These are phyloP conservation scores for Amanita phalloides DNA, from an alignment of 768 basidiomycete genomes.

Conservation along the genomic window DNA sequence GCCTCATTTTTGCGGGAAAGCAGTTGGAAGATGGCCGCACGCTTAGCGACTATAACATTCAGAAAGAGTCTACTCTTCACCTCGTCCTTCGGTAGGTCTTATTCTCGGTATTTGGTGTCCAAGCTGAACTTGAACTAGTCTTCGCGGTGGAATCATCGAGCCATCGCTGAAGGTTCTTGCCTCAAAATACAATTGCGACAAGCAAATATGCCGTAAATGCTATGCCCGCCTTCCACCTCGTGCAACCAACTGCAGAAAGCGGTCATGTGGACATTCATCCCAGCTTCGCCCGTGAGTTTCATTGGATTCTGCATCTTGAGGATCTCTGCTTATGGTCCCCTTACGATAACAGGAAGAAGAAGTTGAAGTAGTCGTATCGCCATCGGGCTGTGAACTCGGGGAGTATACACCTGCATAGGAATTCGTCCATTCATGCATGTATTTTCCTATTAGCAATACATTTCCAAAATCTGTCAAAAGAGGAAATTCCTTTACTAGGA, in stretches of 20 bases:
- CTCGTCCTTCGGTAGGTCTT: constrained; percentile 79
- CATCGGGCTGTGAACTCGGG: background rate
- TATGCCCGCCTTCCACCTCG: constrained; percentile 99
- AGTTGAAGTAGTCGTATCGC: constrained; percentile 66
- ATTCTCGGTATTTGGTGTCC: background rate
- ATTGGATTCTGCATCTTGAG: background rate
- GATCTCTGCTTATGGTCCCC: background rate
- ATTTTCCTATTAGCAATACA: background rate
- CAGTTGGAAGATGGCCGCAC: constrained; percentile 98
- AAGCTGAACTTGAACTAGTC: constrained; percentile 32
- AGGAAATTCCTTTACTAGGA: background rate
- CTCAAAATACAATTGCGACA: constrained; percentile 97
- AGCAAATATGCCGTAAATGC: constrained; percentile 99
- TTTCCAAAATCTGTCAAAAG: background rate
- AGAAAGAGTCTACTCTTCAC: constrained; percentile 97
- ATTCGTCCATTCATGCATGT: background rate
- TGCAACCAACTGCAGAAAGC: constrained; percentile 98
- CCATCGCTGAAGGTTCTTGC: constrained; percentile 97
- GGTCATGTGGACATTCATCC: constrained; percentile 82
- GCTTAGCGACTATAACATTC: constrained; percentile 94
- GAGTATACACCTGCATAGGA: background rate
- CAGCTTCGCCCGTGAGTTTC: constrained; percentile 81
- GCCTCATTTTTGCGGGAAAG: constrained; percentile 95
- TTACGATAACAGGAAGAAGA: constrained; percentile 66
- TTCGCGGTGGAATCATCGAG: constrained; percentile 98